Evolutionary conservation across 176 grass and related monocot species (phyloP), one percentile per base, ranked within the genome.

Genomic region (Aegilops bicornis): DNA sequence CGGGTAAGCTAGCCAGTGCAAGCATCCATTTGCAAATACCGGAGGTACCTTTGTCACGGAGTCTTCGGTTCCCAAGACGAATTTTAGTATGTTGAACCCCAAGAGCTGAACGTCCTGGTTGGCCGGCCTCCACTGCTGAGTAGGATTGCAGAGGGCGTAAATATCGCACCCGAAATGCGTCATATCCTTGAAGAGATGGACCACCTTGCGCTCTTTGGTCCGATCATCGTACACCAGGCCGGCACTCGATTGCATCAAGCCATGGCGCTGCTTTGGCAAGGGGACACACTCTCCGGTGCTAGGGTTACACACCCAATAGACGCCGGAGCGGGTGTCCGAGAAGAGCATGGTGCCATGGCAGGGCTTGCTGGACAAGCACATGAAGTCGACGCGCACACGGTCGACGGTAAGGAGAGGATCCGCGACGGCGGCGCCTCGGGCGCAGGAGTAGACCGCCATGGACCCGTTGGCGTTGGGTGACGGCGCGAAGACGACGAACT

Each of bases 261-360:
- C 3, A 0, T 30, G 30, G 68, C 5, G 54, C 23, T 43, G 69
- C 69, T 22, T 23, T n/a, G 69, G 52, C 48, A 84, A 33, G 8
- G 8, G n/a, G 35, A 14, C 29, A 54, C 50, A 42, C 54, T 83
- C 82, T 23, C 82, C 82, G 35, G 82, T 83, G 82, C 82, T 83
- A 8, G 82, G 82, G 69, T 84, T 84, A 12, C 82, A 84, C 24
- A 84, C 82, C 82, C 82, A 75, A 7, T 84, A 45, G 31, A 1
- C 6, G 5, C 8, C 63, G 5, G 61, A 6, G 12, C 20, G 48
- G 35, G 24, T 37, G 73, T 85, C 61, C 8, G 83, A 85, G 30
- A 85, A 67, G 13, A 85, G 83, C 42, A 85, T 0, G 73, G 65
- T 30, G 42, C 83, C 73, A 3, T 23, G 30, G 20, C 8, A 77